Evolutionary conservation across 2,329 filamentous ascomycete species (phyloP), one percentile per base, ranked within the genome.

Genomic region (Tolypocladium ophioglossoides): DNA sequence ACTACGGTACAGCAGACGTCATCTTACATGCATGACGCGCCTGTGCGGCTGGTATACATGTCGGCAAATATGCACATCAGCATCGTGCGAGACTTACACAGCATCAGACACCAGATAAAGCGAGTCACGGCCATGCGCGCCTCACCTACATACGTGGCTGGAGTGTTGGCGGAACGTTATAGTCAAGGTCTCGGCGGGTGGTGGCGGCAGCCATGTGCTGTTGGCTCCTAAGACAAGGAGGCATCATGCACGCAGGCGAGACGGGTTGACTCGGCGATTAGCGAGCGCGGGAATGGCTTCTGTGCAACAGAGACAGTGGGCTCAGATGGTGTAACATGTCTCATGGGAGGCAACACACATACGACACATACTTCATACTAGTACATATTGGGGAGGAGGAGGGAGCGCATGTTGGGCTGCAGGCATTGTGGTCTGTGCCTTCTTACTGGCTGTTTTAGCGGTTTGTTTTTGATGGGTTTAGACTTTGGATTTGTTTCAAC

Each of bases 221-320:
- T 32, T n/a, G 18, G 44, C 8, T 47, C 27, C 24, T 9, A 18
- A n/a, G 27, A 12, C 18, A n/a, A 14, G 27, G 27, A 20, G 30
- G 37, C 38, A 37, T 46, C 30, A 51, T 55, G 51, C 51, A 50
- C n/a, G 51, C 51, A 50, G 41, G 51, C 51, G 54, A 55, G 44
- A 20, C 50, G 50, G 27, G 20, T 53, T 41, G 54, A 51, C 51
- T 51, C 54, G 54, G 54, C 54, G 51, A 55, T 55, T 55, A 49
- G 54, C 54, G 54, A 55, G 54, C 22, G 47, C 48, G 54, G 54
- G 34, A 44, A 49, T 49, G 51, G 54, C 47, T 50, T 51, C 22
- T 35, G 48, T 51, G 48, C 48, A 22, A 51, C 48, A 9, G 32
- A 14, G 37, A 39, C 32, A 24, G 18, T 16, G 11, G 34, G 46